Percentiles rank a stretch among this genome's conserved stretches.
These are phyloP conservation scores for Kregervanrija pseudodelftensis DNA, from an alignment of 805 yeast species.

Conservation along the genomic window DNA sequence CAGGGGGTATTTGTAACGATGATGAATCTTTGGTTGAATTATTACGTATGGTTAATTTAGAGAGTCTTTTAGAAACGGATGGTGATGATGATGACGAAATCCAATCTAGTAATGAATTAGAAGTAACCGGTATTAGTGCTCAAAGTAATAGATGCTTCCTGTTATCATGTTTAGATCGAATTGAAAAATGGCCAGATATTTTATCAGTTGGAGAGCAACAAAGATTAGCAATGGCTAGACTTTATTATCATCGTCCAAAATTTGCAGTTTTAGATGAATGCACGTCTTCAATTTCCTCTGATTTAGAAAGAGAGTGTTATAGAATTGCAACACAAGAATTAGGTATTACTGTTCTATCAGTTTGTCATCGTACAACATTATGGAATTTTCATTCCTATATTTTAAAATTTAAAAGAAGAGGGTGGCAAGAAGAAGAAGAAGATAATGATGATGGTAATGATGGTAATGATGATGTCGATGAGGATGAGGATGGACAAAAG, in stretches of 20 bases:
- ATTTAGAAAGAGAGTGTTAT: constrained; percentile 86
- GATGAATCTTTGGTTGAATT: constrained; percentile 48
- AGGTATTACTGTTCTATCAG: constrained; percentile 79
- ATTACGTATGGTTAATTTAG: constrained; percentile 50
- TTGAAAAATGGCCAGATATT: constrained; percentile 83
- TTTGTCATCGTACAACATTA: constrained; percentile 84
- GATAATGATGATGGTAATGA: constrained; percentile 3
- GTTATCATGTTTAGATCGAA: constrained; percentile 51
- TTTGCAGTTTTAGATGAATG: constrained; percentile 96
- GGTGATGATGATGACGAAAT: constrained; percentile 14
- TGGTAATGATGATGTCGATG: constrained; percentile 1
- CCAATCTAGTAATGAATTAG: constrained; percentile 1
- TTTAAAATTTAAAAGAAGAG: constrained; percentile 47
- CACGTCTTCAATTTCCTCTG: constrained; percentile 88
- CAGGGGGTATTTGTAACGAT: constrained; percentile 24
- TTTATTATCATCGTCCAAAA: constrained; percentile 84
- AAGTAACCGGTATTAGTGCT: background rate
- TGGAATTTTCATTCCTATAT: constrained; percentile 88
- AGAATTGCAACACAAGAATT: constrained; percentile 63
- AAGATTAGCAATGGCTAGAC: constrained; percentile 84
- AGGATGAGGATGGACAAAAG: constrained; percentile 27
- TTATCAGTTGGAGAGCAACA: constrained; percentile 90
- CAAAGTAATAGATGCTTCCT: constrained; percentile 9
- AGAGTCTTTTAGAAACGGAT: constrained; percentile 42
- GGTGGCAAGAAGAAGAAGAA: background rate